These are phyloP conservation scores for Linaria vulgaris DNA, from an alignment of 257 asterid genomes.

Conservation along the genomic window DNA sequence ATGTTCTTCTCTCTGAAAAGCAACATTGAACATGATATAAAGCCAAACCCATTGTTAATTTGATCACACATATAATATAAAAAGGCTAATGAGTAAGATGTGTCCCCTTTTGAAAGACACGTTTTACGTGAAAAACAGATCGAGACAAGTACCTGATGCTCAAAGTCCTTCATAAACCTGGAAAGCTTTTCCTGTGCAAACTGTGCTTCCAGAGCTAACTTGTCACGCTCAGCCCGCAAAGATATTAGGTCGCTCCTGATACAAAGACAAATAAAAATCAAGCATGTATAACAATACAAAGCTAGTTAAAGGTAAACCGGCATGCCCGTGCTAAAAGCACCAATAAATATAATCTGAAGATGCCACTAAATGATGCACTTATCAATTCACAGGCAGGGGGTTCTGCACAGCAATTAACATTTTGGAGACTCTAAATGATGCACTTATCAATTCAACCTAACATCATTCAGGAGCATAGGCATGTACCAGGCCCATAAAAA, in stretches of 20 bases:
- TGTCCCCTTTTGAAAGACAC: neutral
- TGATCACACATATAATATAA: neutral
- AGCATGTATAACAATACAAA: conserved; percentile 17
- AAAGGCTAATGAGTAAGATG: neutral
- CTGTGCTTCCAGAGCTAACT: conserved; percentile 67
- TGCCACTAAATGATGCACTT: too few relatives aligned
- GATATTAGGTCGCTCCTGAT: conserved; percentile 62
- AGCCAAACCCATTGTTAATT: conserved; percentile 18
- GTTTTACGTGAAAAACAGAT: neutral
- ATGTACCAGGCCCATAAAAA: too few relatives aligned
- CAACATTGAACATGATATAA: conserved; percentile 18
- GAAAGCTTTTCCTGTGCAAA: conserved; percentile 69
- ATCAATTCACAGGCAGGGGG: too few relatives aligned
- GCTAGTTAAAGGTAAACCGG: neutral
- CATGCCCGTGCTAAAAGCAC: neutral
- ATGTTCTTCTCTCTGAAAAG: conserved; percentile 66
- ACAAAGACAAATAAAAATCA: conserved; percentile 10
- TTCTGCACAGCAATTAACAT: too few relatives aligned
- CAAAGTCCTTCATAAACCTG: conserved; percentile 80
- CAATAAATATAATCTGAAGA: neutral
- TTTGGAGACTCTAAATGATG: too few relatives aligned
- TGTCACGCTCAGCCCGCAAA: conserved; percentile 74
- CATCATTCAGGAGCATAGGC: too few relatives aligned
- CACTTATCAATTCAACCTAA: too few relatives aligned
- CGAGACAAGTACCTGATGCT: conserved; percentile 60